Evolutionary conservation across 2,329 filamentous ascomycete genomes (phyloP).

Genomic region (Diaporthe australafricana): DNA sequence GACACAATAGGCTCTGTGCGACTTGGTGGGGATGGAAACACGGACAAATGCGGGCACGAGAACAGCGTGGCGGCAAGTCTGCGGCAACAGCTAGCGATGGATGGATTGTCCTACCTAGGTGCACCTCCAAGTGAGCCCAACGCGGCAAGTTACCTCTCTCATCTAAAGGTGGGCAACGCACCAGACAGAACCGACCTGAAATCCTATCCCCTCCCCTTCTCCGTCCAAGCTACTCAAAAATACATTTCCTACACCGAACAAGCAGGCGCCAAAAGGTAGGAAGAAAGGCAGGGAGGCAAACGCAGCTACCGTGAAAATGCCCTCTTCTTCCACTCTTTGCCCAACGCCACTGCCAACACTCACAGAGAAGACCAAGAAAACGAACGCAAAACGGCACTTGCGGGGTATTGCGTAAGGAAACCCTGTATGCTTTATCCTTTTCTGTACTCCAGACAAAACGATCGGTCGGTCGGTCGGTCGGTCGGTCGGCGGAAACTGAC

Average conservation of each 20-base stretch:
- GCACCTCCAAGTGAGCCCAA: not conserved
- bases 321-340: not conserved
- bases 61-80: not conserved
- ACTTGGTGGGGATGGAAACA: not conserved
- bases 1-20: not conserved
- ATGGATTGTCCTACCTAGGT: not conserved
- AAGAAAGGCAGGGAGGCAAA: not conserved
- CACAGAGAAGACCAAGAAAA: not conserved
- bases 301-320: constrained; percentile 17
- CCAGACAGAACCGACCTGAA: not conserved
- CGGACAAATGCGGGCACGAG: not conserved
- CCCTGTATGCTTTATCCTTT: constrained; percentile 33
- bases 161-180: not conserved
- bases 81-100: too few species aligned
- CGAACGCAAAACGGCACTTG: constrained; percentile 17
- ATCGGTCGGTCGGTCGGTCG: not conserved
- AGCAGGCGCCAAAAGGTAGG: not conserved
- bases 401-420: constrained; percentile 34
- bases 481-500: not conserved
- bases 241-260: not conserved
- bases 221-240: too few species aligned
- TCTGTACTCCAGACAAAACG: constrained; percentile 30
- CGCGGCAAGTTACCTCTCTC: not conserved
- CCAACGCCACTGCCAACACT: constrained; percentile 35
- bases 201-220: not conserved